phyloP scores from a whole-genome alignment of 2,329 filamentous ascomycete species.

The Sporothrix phasma region DNA sequence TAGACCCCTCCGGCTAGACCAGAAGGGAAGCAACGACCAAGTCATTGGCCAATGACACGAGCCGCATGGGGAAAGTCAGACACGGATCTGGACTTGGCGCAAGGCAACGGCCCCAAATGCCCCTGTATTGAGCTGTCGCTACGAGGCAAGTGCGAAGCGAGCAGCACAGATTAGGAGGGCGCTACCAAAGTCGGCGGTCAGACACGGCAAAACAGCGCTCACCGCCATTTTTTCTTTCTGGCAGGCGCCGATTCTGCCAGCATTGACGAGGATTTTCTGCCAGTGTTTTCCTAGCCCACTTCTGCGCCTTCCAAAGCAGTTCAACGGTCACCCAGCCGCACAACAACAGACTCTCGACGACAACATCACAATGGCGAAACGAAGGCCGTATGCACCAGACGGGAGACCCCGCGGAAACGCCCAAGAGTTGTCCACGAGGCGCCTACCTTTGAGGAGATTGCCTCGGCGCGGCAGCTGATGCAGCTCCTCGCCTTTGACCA shows the following conservation, averaged over 20 bases:
- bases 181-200: constrained; percentile 3
- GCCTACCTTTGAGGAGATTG: constrained; percentile 51
- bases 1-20: constrained; percentile 5
- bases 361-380: constrained; percentile 34
- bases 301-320: background rate
- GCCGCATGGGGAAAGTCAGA: background rate
- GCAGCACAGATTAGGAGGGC: too few species aligned
- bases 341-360: background rate
- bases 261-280: background rate
- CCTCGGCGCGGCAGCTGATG: constrained; percentile 55
- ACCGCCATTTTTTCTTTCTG: constrained; percentile 12
- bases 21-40: background rate
- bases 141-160: too few species aligned
- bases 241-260: background rate
- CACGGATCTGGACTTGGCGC: background rate
- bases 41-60: background rate
- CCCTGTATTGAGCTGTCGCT: background rate
- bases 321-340: background rate
- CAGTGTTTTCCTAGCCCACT: background rate
- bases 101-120: background rate
- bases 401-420: constrained; percentile 40
- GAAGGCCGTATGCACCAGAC: constrained; percentile 32
- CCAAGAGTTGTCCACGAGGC: constrained; percentile 47
- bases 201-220: constrained; percentile 1
- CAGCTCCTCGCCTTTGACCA: constrained; percentile 62